Evolutionary conservation across 371 early-diverging fungal genomes (phyloP).

Genomic region (Parasitella parasitica): DNA sequence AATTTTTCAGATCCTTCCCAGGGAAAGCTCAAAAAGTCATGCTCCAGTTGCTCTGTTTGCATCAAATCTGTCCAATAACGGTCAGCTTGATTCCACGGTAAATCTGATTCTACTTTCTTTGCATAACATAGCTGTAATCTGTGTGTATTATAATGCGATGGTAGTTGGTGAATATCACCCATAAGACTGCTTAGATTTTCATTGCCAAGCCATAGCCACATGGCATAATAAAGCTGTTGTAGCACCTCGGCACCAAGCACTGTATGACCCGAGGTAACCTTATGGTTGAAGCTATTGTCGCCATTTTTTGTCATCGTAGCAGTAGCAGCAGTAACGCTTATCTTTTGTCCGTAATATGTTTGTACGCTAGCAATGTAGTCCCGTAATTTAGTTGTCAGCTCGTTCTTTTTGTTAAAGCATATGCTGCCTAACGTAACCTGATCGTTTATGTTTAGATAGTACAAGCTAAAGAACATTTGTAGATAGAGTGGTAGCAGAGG

Average conservation of each 20-base stretch:
- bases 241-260: constrained; percentile 22
- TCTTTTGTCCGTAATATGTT: constrained; percentile 45
- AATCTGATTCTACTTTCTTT: constrained; percentile 16
- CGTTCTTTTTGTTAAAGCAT: constrained; percentile 51
- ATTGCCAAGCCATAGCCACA: constrained; percentile 67
- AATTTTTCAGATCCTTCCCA: constrained; percentile 42
- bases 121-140: constrained; percentile 35
- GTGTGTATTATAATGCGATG: constrained; percentile 37
- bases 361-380: constrained; percentile 48
- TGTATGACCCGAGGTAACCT: constrained; percentile 3
- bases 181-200: constrained; percentile 32
- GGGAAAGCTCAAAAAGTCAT: constrained; percentile 23
- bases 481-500: constrained; percentile 55
- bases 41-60: constrained; percentile 15
- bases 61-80: constrained; percentile 49
- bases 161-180: constrained; percentile 35
- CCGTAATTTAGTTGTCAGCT: constrained; percentile 44
- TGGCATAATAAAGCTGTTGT: constrained; percentile 56
- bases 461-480: constrained; percentile 69
- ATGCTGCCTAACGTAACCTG: constrained; percentile 47
- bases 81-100: constrained; percentile 27
- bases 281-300: neutral
- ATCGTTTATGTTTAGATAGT: constrained; percentile 32
- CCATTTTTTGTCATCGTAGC: neutral
- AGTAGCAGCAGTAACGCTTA: neutral